Evolutionary conservation across 148 eudicot genomes (phyloP).

Genomic region (Amaranthus hypochondriacus): DNA sequence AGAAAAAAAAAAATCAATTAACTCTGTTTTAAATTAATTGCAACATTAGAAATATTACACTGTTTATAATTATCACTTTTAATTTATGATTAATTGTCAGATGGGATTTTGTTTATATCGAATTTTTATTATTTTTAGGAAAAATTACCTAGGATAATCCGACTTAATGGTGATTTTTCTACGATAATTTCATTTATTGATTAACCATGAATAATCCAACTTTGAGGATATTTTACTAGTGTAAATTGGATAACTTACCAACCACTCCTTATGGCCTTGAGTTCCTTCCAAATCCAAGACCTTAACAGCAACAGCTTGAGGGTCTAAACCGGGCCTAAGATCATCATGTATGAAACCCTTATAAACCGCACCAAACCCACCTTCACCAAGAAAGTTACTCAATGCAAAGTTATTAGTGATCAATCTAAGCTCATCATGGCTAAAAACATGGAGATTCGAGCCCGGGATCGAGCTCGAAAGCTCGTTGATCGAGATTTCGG

Average conservation of each 20-base stretch:
- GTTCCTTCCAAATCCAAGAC: conserved; percentile 72
- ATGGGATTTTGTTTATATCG: too few species aligned
- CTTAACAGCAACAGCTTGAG: conserved; percentile 94
- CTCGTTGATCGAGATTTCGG: conserved; percentile 48
- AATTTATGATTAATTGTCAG: too few species aligned
- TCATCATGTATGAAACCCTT: conserved; percentile 73
- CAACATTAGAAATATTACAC: too few species aligned
- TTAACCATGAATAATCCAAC: too few species aligned
- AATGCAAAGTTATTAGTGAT: conserved; percentile 60
- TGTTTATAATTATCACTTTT: too few species aligned
- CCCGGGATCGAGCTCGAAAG: conserved; percentile 61
- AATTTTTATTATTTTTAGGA: too few species aligned
- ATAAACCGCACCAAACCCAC: conserved; percentile 93
- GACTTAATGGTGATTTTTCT: too few species aligned
- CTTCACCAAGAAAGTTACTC: conserved; percentile 72
- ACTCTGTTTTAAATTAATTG: too few species aligned
- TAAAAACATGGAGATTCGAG: conserved; percentile 64
- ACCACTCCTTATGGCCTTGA: conserved; percentile 92
- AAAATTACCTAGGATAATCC: too few species aligned
- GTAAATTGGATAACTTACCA: conserved; percentile 43
- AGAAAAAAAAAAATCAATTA: too few species aligned
- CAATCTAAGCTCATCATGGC: conserved; percentile 51
- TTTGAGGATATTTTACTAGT: neutral
- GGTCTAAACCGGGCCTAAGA: conserved; percentile 55
- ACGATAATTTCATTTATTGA: neutral